A percentile compares a stretch with the other conserved stretches of the same genome.
Conservation (phyloP, 148 eudicot species). For the Fallopia convolvulus region DNA sequence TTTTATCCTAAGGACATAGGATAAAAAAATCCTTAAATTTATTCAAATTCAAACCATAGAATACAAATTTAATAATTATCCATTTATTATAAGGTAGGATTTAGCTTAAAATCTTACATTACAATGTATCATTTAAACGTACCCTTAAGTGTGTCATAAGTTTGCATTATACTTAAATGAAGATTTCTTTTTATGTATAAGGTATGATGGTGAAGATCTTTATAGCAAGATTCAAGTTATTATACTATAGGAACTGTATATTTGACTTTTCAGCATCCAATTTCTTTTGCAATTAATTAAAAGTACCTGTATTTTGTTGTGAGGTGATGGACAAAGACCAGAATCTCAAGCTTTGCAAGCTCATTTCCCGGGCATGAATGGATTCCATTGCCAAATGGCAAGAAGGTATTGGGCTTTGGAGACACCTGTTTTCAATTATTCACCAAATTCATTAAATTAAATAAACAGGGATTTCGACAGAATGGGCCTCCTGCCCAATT, state of each 20-base stretch:
- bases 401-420: constrained; percentile 58
- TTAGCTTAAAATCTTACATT: too few relatives aligned
- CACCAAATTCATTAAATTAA: neutral
- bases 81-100: too few relatives aligned
- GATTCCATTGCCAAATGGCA: constrained; percentile 75
- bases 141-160: neutral
- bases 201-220: neutral
- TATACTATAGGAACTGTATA: constrained; percentile 7
- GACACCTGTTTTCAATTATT: constrained; percentile 34
- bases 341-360: constrained; percentile 58
- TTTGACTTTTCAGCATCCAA: constrained; percentile 4
- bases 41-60: too few relatives aligned
- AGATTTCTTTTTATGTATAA: neutral
- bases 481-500: neutral
- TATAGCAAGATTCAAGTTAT: neutral
- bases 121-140: too few relatives aligned
- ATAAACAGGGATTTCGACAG: neutral
- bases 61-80: too few relatives aligned
- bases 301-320: constrained; percentile 71
- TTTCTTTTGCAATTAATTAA: neutral
- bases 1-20: too few relatives aligned
- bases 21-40: too few relatives aligned
- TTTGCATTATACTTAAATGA: too few relatives aligned
- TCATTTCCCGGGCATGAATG: constrained; percentile 77
- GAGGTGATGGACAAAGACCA: constrained; percentile 53